phyloP scores from a whole-genome alignment of 352 stramenopile species.

The Phytophthora nicotianae region DNA sequence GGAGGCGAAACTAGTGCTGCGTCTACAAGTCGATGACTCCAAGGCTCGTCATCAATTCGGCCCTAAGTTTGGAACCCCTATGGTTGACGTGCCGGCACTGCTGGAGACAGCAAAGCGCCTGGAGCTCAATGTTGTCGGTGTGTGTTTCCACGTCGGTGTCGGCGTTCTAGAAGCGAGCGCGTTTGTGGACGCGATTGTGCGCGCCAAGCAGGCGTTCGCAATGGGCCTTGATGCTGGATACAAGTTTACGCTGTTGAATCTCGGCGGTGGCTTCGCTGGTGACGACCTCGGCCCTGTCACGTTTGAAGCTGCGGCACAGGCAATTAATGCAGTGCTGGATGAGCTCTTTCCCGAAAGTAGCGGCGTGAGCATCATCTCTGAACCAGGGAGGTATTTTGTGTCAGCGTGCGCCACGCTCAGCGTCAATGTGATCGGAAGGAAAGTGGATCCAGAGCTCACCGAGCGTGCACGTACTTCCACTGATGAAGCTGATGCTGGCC shows the following conservation, averaged over 20 bases:
- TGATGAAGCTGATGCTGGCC: conserved; percentile 18
- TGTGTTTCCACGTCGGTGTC: conserved; percentile 90
- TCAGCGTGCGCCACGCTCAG: conserved; percentile 70
- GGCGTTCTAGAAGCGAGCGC: conserved; percentile 74
- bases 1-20: conserved; percentile 62
- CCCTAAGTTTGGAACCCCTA: conserved; percentile 82
- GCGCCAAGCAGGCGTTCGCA: conserved; percentile 68
- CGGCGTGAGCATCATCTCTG: conserved; percentile 83
- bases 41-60: conserved; percentile 80
- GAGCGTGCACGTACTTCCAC: conserved; percentile 6
- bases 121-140: conserved; percentile 74
- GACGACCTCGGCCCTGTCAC: conserved; percentile 49
- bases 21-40: conserved; percentile 88
- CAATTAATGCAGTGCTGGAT: conserved; percentile 48
- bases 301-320: conserved; percentile 45
- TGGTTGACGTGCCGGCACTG: conserved; percentile 61
- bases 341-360: conserved; percentile 48
- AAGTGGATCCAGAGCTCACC: conserved; percentile 40
- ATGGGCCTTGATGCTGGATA: conserved; percentile 64
- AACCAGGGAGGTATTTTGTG: conserved; percentile 91
- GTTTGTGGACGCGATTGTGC: conserved; percentile 80
- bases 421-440: conserved; percentile 73
- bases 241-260: conserved; percentile 78
- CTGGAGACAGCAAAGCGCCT: conserved; percentile 61
- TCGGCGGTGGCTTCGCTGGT: conserved; percentile 88